Percentiles rank a stretch among this genome's conserved stretches.
Conservation (phyloP, 140 eudicot species). For the Bidens hawaiensis region DNA sequence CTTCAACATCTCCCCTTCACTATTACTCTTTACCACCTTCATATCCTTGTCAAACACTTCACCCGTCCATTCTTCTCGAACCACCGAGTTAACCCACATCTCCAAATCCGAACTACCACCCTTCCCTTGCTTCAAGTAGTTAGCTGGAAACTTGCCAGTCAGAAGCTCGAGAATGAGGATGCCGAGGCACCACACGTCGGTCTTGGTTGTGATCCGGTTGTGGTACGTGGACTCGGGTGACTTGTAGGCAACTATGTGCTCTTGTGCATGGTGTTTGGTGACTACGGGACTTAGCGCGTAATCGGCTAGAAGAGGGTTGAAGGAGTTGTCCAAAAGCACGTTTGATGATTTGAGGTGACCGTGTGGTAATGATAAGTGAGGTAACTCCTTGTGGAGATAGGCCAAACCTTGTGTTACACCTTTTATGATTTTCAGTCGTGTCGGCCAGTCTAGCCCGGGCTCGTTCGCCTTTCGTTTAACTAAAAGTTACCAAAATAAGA, state of each 20-base stretch:
- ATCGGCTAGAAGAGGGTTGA: conserved; percentile 55
- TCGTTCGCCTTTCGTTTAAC: conserved; percentile 34
- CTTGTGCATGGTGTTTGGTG: conserved; percentile 37
- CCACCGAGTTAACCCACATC: conserved; percentile 50
- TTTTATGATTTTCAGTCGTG: conserved; percentile 36
- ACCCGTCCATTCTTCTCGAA: conserved; percentile 28
- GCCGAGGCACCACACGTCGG: conserved; percentile 73
- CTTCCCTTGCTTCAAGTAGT: conserved; percentile 43
- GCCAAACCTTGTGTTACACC: conserved; percentile 40
- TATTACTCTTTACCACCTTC: conserved; percentile 10
- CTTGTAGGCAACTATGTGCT: conserved; percentile 52
- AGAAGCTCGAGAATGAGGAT: conserved; percentile 51
- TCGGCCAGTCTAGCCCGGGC: conserved; percentile 45
- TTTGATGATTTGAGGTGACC: conserved; percentile 74
- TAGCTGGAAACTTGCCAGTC: conserved; percentile 54
- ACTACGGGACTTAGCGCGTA: conserved; percentile 45
- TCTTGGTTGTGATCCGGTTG: conserved; percentile 34
- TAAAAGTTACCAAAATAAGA: conserved; percentile 5
- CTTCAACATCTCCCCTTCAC: conserved; percentile 54
- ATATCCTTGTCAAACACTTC: conserved; percentile 54
- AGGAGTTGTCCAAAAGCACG: conserved; percentile 46
- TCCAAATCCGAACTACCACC: conserved; percentile 46
- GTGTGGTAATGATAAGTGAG: conserved; percentile 40
- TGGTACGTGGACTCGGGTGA: conserved; percentile 53
- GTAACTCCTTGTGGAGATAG: conserved; percentile 44